These are phyloP conservation scores for Acarospora socialis DNA, from an alignment of 2,329 filamentous ascomycete genomes.

Conservation along the genomic window DNA sequence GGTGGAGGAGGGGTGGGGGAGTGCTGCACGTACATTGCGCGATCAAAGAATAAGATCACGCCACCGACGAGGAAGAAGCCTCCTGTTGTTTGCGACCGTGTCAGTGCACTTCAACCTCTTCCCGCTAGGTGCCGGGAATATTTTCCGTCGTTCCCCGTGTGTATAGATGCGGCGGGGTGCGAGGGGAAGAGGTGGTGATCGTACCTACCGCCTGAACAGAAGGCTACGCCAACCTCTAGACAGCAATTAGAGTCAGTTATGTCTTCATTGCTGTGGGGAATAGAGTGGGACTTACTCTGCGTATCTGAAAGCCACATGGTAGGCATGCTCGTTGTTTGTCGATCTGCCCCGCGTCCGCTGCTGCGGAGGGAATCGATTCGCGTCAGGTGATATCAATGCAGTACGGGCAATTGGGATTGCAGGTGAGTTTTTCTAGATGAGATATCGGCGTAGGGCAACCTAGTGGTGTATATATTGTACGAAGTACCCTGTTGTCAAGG, in stretches of 20 bases:
- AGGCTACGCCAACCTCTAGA: slow-evolving; percentile 87
- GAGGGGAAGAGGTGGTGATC: slow-evolving; percentile 1
- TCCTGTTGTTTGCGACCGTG: too few species aligned
- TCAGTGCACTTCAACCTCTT: too few species aligned
- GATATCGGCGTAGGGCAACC: too few species aligned
- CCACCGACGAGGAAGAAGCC: slow-evolving; percentile 90
- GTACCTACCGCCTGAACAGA: slow-evolving; percentile 87
- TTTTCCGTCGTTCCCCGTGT: too few species aligned
- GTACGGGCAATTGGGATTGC: too few species aligned
- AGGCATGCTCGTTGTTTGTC: slow-evolving; percentile 43
- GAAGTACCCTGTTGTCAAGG: slow-evolving; percentile 14
- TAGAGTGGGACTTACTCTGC: slow-evolving; percentile 57
- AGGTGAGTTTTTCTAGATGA: too few species aligned
- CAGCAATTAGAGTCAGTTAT: slow-evolving; percentile 13
- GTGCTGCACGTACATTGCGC: slow-evolving; percentile 58
- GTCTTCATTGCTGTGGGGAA: neutral
- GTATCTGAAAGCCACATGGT: slow-evolving; percentile 94
- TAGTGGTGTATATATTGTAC: slow-evolving; percentile 15
- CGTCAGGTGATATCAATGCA: too few species aligned
- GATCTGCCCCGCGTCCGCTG: neutral
- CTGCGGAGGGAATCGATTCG: slow-evolving; percentile 1
- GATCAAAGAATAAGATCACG: slow-evolving; percentile 94
- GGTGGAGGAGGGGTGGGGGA: slow-evolving; percentile 3
- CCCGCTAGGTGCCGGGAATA: too few species aligned
- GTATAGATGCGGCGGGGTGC: slow-evolving; percentile 2